Percentiles rank a stretch among this genome's conserved stretches.
Evolutionary conservation across 1,139 yeast species (phyloP).

Genomic region (Pichia sp.): DNA sequence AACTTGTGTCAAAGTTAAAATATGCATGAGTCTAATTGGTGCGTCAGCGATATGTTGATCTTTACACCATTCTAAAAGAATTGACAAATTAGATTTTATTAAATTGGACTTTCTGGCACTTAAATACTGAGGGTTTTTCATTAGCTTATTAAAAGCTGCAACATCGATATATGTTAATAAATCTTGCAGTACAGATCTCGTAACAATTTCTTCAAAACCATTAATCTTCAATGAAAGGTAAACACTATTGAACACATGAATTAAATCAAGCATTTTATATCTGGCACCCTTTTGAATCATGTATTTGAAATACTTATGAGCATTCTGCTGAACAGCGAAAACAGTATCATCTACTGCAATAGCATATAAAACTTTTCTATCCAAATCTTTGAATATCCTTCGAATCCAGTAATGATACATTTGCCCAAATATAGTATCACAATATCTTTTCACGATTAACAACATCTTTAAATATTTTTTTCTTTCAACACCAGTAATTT

Average conservation of each 20-base stretch:
- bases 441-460: conserved; percentile 87
- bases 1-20: conserved; percentile 88
- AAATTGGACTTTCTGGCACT: conserved; percentile 97
- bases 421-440: conserved; percentile 86
- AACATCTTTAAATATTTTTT: conserved; percentile 82
- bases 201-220: conserved; percentile 75
- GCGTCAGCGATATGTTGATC: conserved; percentile 89
- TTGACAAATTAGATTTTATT: conserved; percentile 87
- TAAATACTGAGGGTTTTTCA: conserved; percentile 86
- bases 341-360: conserved; percentile 87
- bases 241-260: conserved; percentile 80
- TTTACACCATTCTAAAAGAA: conserved; percentile 98
- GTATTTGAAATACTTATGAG: conserved; percentile 68
- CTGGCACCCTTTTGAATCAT: conserved; percentile 56
- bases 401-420: conserved; percentile 96
- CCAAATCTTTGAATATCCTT: conserved; percentile 82
- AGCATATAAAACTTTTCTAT: conserved; percentile 87
- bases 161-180: conserved; percentile 83
- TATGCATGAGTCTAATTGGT: conserved; percentile 73
- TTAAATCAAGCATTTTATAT: conserved; percentile 88
- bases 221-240: conserved; percentile 91
- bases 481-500: conserved; percentile 76
- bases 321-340: conserved; percentile 77
- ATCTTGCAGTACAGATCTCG: conserved; percentile 81
- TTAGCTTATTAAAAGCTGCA: conserved; percentile 85